These are phyloP conservation scores for Ambrosia trifida DNA, from an alignment of 129 eudicot genomes.

Conservation along the genomic window DNA sequence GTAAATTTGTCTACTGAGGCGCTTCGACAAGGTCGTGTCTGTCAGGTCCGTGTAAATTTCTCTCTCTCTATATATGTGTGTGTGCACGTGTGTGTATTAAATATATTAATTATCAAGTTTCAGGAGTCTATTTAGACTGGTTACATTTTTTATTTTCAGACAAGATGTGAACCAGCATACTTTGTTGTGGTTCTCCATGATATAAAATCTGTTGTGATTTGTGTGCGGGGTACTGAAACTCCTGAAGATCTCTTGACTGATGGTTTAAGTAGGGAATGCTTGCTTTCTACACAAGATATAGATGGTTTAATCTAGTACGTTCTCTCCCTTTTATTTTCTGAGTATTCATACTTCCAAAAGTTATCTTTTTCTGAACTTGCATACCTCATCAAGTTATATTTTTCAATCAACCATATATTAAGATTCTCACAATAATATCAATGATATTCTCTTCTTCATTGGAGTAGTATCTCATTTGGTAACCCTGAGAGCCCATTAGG, in stretches of 20 bases:
- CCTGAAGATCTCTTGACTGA: slow-evolving; percentile 81
- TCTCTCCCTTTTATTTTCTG: slow-evolving; percentile 1
- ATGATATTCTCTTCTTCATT: slow-evolving; percentile 1
- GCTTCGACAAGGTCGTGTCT: slow-evolving; percentile 73
- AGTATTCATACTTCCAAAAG: slow-evolving; percentile 3
- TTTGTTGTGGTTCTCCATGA: slow-evolving; percentile 64
- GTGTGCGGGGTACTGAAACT: slow-evolving; percentile 79
- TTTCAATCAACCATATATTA: not conserved
- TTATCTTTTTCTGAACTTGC: not conserved
- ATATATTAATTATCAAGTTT: not conserved
- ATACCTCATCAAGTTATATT: not conserved
- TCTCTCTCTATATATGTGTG: too few species aligned
- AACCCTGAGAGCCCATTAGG: too few species aligned
- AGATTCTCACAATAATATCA: not conserved
- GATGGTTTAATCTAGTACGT: slow-evolving; percentile 59
- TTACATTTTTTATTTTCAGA: slow-evolving; percentile 37
- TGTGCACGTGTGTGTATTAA: too few species aligned
- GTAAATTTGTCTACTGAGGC: slow-evolving; percentile 47
- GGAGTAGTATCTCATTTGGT: not conserved
- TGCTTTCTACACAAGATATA: slow-evolving; percentile 51
- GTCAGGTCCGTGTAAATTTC: slow-evolving; percentile 48
- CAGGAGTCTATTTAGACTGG: not conserved
- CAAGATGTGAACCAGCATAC: slow-evolving; percentile 72
- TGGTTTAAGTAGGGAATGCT: slow-evolving; percentile 67
- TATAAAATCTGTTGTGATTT: slow-evolving; percentile 54